Base-by-base conservation (phyloP, 2,329 filamentous ascomycete genomes). In the Paraconiothyrium sp. region DNA sequence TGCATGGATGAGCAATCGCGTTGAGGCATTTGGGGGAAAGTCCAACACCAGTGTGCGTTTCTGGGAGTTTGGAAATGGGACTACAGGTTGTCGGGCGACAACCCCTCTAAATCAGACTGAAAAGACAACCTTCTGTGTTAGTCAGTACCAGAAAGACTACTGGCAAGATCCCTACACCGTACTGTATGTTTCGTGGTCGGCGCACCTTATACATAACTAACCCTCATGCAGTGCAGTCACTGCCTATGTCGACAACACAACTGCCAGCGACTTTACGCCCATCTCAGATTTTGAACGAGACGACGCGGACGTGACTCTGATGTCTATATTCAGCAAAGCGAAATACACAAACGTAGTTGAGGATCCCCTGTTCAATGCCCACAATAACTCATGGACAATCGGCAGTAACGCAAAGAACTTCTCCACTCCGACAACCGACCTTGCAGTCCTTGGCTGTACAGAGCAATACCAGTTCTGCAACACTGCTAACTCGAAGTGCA, bases 391-490 rank as follows among this genome's bases (percentile, higher is more conserved):
- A 13, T 20, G 3, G 9, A 24, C 22, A 2, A 39, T 35, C 4
- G 39, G 52, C 27, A 46, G 11, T 27, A 46, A 44, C 34, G 49
- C 39, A 7, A 24, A 57, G 11, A 57, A 49, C 35, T 68, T 63
- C 51, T 60, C 27, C 11, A 50, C 61, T 4, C 43, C 61, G 10
- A 63, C 62, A 9, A 58, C 64, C 32, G 67, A 69, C 30, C 61
- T 70, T 22, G 46, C 55, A 4, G 44, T 70, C 30, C 63, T 70
- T 3, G 69, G 64, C 2, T 70, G 68, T 52, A 67, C 63, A 13
- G 69, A 71, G 47, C 67, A 70, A 54, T 72, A 72, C 47, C 64
- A 71, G 35, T 63, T 70, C 35, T 72, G 69, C 57, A 67, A 68
- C 47, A 20, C 50, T 4, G 48, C 32, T 4, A 64, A 54, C 10